Base-by-base conservation (phyloP, 495 filamentous ascomycete genomes). In the Daldinia grandis region DNA sequence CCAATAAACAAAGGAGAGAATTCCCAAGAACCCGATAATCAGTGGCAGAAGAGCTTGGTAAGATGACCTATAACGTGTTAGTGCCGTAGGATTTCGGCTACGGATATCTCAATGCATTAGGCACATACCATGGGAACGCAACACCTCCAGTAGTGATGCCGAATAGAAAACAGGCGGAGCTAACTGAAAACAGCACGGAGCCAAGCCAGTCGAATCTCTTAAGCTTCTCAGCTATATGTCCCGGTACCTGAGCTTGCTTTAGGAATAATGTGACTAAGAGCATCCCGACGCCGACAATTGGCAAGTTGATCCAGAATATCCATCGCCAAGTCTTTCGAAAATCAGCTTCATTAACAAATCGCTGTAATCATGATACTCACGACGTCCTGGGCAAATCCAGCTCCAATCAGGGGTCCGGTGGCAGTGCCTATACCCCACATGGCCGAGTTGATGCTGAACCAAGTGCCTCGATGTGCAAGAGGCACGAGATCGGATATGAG, bases 371-470 rank as follows among this genome's bases (percentile, higher is more conserved):
- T 14, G 37, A 56, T 56, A 65, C 62, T 21, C 58, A 66, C 25
- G 81, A 82, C 1, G 35, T 85, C 84, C 64, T 93, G 79, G 2
- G 90, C 81, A 65, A 93, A 91, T 0, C 84, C 89, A 19, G 90
- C 90, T 37, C 89, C 91, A 9, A 93, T 78, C 40, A 93, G 78
- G 3, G 91, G 91, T 1, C 91, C 91, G 3, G 81, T 80, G 0
- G 92, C 89, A 0, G 86, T 88, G 0, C 91, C 91, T 19, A 93
- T 54, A 35, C 87, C 84, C 88, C 88, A 89, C 84, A 88, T 88
- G 9, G 77, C 82, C 25, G 72, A 76, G 28, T 83, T 51, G 27
- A 82, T 55, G 38, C 78, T 78, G 72, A 82, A 78, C 73, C 78
- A 86, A 49, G 81, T 78, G 3, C 84, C 85, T 50, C 87, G 79